phyloP scores from a whole-genome alignment of 352 stramenopile genomes.

The Phytopythium mirpurense region DNA sequence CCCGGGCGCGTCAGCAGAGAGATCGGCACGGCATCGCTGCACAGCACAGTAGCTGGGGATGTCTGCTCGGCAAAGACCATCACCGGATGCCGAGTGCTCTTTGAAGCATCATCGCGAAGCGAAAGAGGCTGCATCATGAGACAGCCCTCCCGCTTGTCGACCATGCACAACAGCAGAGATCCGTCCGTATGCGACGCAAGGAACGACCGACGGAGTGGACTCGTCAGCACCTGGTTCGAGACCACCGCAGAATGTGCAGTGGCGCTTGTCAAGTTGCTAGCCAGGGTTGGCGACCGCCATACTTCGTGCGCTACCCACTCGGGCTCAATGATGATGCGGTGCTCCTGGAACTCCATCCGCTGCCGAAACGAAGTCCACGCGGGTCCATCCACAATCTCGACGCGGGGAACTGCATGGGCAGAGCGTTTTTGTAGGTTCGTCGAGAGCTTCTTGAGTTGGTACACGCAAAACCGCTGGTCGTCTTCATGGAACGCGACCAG shows the following conservation, averaged over 20 bases:
- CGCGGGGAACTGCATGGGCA: slow-evolving; percentile 6
- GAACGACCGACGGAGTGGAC: slow-evolving; percentile 20
- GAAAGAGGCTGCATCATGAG: slow-evolving; percentile 31
- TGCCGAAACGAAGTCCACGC: slow-evolving; percentile 33
- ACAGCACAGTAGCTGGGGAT: slow-evolving; percentile 6
- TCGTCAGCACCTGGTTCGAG: background rate
- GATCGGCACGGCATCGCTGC: slow-evolving; percentile 39
- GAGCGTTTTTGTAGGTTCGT: background rate
- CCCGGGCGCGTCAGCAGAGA: background rate
- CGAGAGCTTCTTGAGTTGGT: slow-evolving; percentile 20
- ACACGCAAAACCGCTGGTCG: slow-evolving; percentile 50
- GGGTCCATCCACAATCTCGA: slow-evolving; percentile 32
- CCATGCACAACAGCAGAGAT: slow-evolving; percentile 32
- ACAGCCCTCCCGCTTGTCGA: slow-evolving; percentile 29
- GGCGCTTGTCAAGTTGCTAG: background rate
- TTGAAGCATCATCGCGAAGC: slow-evolving; percentile 1
- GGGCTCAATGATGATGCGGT: slow-evolving; percentile 32
- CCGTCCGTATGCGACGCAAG: slow-evolving; percentile 24
- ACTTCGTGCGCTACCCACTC: slow-evolving; percentile 26
- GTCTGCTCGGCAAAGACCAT: slow-evolving; percentile 10
- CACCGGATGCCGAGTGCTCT: slow-evolving; percentile 5
- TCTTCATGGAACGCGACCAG: slow-evolving; percentile 47
- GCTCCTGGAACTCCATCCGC: slow-evolving; percentile 22
- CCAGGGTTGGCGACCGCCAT: slow-evolving; percentile 2
- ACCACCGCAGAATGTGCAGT: background rate